Evolutionary conservation across 352 stramenopile genomes (phyloP).

Genomic region (Peronospora farinosa): DNA sequence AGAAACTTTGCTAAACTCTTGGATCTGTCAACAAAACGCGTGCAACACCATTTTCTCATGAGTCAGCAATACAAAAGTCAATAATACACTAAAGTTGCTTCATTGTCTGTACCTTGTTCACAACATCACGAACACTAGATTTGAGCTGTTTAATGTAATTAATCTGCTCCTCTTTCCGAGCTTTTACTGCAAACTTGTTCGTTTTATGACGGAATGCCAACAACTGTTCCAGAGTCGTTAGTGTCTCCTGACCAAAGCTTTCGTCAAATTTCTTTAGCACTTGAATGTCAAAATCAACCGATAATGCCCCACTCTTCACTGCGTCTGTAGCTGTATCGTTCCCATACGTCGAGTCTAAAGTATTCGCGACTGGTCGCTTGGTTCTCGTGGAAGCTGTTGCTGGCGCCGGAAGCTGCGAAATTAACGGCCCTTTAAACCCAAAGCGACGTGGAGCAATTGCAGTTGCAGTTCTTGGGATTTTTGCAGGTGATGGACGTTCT

Average conservation of each 20-base stretch:
- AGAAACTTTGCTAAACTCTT: conserved; percentile 28
- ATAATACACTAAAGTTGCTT: not conserved
- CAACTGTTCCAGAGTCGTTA: conserved; percentile 41
- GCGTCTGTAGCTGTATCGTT: not conserved
- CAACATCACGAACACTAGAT: conserved; percentile 29
- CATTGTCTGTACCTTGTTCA: conserved; percentile 25
- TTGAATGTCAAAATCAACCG: conserved; percentile 19
- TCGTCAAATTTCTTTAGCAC: conserved; percentile 32
- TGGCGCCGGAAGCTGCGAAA: conserved; percentile 20
- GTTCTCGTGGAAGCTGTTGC: not conserved
- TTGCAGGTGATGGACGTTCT: conserved; percentile 18
- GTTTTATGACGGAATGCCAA: conserved; percentile 54
- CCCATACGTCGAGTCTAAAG: not conserved
- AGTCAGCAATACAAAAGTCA: not conserved
- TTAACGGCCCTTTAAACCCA: conserved; percentile 35
- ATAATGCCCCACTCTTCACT: not conserved
- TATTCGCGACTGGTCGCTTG: conserved; percentile 1
- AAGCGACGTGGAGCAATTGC: conserved; percentile 22
- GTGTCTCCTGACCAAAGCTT: conserved; percentile 31
- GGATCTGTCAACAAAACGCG: conserved; percentile 22
- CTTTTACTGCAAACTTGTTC: conserved; percentile 65
- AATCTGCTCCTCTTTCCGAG: conserved; percentile 49
- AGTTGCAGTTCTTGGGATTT: conserved; percentile 11
- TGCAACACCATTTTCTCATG: not conserved
- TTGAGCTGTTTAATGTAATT: conserved; percentile 56